These are phyloP conservation scores for Solanum chiquidenum DNA, from an alignment of 257 asterid species.

Conservation along the genomic window DNA sequence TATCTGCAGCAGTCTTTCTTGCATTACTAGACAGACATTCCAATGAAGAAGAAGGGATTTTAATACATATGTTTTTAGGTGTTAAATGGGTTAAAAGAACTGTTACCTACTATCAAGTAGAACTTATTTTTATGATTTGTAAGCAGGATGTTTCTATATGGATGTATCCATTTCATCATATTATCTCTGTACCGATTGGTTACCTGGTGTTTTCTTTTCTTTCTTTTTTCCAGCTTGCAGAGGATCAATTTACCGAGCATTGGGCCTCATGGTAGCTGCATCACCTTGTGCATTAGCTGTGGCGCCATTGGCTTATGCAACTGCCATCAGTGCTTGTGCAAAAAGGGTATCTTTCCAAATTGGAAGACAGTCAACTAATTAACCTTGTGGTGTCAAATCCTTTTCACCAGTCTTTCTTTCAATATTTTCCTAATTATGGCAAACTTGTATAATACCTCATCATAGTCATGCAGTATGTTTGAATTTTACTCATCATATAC, in stretches of 20 bases:
- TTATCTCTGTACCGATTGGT: neutral
- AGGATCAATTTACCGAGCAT: conserved; percentile 93
- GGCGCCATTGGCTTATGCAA: conserved; percentile 92
- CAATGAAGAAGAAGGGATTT: neutral
- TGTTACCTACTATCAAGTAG: neutral
- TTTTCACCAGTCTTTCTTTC: neutral
- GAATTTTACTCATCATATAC: neutral
- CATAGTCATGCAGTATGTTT: neutral
- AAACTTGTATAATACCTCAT: neutral
- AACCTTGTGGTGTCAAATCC: neutral
- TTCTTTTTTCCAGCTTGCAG: conserved; percentile 60
- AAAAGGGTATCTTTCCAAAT: conserved; percentile 46
- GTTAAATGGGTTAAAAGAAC: neutral
- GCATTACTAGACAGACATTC: neutral
- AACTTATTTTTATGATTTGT: neutral
- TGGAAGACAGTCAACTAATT: neutral
- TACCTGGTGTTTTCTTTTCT: neutral
- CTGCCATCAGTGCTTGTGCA: conserved; percentile 98
- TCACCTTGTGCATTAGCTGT: conserved; percentile 99
- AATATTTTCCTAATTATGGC: neutral
- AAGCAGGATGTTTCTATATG: neutral
- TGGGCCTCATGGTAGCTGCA: conserved; percentile 99
- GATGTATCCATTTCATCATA: neutral
- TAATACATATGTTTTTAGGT: neutral
- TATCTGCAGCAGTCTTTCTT: neutral